These are phyloP conservation scores for Zygosaccharomyces bisporus DNA, from an alignment of 805 yeast species.

Conservation along the genomic window DNA sequence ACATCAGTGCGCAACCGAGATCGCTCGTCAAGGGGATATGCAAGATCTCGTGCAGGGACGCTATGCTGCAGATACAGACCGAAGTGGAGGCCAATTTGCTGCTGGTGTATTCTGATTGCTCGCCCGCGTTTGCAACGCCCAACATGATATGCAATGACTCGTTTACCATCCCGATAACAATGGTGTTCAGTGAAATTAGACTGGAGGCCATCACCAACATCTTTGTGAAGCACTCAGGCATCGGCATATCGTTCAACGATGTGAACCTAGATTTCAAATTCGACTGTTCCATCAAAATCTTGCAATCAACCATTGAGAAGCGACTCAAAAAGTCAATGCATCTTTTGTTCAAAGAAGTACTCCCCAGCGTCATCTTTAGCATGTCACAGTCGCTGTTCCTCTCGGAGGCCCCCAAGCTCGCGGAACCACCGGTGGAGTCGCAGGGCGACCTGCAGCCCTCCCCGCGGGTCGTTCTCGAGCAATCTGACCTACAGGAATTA, in stretches of 20 bases:
- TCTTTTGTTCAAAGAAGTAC: slow-evolving; percentile 33
- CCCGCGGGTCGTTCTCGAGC: slow-evolving; percentile 26
- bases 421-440: neutral
- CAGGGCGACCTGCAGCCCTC: slow-evolving; percentile 4
- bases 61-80: slow-evolving; percentile 34
- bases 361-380: slow-evolving; percentile 36
- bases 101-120: slow-evolving; percentile 26
- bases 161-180: slow-evolving; percentile 35
- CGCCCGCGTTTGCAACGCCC: slow-evolving; percentile 34
- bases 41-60: slow-evolving; percentile 33
- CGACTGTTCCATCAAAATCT: slow-evolving; percentile 36
- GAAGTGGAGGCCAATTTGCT: slow-evolving; percentile 36
- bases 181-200: slow-evolving; percentile 33
- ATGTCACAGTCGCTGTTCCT: slow-evolving; percentile 35
- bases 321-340: slow-evolving; percentile 36
- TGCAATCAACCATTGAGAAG: slow-evolving; percentile 35
- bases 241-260: slow-evolving; percentile 38
- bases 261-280: slow-evolving; percentile 36
- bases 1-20: slow-evolving; percentile 32
- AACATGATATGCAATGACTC: slow-evolving; percentile 34
- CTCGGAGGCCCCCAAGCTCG: slow-evolving; percentile 16
- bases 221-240: slow-evolving; percentile 33
- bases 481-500: slow-evolving; percentile 39
- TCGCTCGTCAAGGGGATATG: slow-evolving; percentile 36
- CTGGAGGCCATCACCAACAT: slow-evolving; percentile 36